Conservation (phyloP, 163 green algal species). For the Scenedesmus sp. region DNA sequence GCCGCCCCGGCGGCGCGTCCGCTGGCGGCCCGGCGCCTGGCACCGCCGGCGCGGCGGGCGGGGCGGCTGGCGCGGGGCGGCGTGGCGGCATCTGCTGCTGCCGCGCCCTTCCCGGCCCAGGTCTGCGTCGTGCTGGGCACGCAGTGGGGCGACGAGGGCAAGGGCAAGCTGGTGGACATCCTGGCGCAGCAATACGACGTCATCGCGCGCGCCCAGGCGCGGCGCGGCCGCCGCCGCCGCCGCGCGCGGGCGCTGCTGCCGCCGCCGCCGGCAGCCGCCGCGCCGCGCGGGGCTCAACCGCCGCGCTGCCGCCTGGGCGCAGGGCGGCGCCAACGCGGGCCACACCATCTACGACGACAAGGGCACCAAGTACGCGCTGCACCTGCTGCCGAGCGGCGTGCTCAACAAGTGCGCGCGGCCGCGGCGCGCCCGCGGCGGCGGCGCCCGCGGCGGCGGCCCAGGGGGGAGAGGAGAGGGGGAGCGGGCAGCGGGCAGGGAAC, state of each 20-base stretch:
- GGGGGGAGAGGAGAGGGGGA: too few relatives aligned
- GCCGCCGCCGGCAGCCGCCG: not conserved
- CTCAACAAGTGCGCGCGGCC: slow-evolving; percentile 84
- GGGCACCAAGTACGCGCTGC: slow-evolving; percentile 97
- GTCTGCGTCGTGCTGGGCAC: slow-evolving; percentile 96
- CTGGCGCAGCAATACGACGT: slow-evolving; percentile 97
- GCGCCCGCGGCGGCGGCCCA: too few relatives aligned
- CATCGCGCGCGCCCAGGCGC: slow-evolving; percentile 92
- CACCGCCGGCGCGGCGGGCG: too few relatives aligned
- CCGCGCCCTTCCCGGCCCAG: slow-evolving; percentile 64
- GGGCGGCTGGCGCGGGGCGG: too few relatives aligned
- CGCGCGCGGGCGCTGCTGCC: not conserved
- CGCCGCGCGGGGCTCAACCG: not conserved
- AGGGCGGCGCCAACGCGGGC: slow-evolving; percentile 98
- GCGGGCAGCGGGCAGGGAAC: too few relatives aligned
- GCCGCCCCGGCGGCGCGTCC: too few relatives aligned
- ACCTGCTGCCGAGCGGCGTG: slow-evolving; percentile 97
- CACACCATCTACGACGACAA: slow-evolving; percentile 99
- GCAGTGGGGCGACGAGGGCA: slow-evolving; percentile 99
- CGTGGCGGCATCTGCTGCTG: slow-evolving; percentile 7
- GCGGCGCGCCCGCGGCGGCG: too few relatives aligned
- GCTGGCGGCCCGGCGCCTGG: too few relatives aligned
- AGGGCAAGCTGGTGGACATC: slow-evolving; percentile 99
- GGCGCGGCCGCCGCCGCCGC: not conserved
- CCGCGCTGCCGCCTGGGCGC: not conserved